Base-by-base conservation (phyloP, 192 early-diverging fungal species). In the Thamnidium elegans region DNA sequence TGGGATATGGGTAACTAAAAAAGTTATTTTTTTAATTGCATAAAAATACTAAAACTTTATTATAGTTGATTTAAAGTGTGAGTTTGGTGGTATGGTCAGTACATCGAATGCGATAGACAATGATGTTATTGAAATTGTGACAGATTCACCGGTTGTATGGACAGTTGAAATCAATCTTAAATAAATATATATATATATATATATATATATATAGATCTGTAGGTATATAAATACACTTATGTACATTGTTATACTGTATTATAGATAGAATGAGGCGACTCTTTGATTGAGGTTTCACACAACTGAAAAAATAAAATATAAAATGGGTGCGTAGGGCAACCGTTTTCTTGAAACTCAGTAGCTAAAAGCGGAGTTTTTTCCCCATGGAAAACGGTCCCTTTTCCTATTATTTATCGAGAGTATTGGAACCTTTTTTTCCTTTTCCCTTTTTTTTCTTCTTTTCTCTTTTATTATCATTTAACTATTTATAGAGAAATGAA, bases 51-150 rank as follows among this genome's bases (percentile, higher is more conserved):
- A 6, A 55, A 30, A 63, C 14, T 32, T 26, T n/a, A 46, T 60
- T 56, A 20, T 58, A 61, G 66, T 52, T 31, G n/a, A 53, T 19
- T 56, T 59, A 42, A 60, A 84, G 15, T 71, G 74, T 58, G 21
- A 60, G 0, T 94, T 95, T 65, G 87, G 88, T n/a, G 81, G 77
- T 3, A 78, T 92, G 60, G 80, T 97, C 66, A 94, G 91, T 72
- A 90, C 93, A 4, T 95, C 92, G 15, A 97, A 97, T 71, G 77
- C 81, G 9, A 79, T 95, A 46, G 86, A 80, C 11, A 64, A 55
- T 13, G 64, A 80, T 30, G 63, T 78, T 6, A 74, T 95, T 23
- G 75, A 65, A 26, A 74, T 97, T 13, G 79, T 88, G 48, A 92
- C 92, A 7, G 79, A 89, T 42, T 58, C 72, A 2, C 86, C 90